phyloP scores from a whole-genome alignment of 2,329 filamentous ascomycete genomes.

The Aspergillus nomiae region DNA sequence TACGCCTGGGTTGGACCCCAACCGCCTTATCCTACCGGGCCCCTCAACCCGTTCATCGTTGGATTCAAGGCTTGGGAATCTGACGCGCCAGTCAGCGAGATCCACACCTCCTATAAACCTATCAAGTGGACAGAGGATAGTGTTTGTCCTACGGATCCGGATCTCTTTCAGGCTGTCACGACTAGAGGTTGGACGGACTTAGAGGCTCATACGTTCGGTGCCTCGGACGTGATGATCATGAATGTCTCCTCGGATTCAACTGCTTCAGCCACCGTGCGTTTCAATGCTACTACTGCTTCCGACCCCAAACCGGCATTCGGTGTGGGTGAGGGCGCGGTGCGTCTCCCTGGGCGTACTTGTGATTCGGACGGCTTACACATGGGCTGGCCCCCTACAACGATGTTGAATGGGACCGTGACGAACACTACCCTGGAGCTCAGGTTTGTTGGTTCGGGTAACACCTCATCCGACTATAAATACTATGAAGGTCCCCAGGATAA shows the following conservation, averaged over 20 bases:
- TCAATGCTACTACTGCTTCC: neutral
- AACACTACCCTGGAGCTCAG: neutral
- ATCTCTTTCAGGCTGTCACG: neutral
- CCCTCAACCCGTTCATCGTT: neutral
- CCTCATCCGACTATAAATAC: neutral
- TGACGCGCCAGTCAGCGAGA: neutral
- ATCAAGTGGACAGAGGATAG: neutral
- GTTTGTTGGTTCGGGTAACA: neutral
- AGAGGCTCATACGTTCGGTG: neutral
- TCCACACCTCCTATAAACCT: neutral
- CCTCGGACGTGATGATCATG: neutral
- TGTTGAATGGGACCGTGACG: neutral
- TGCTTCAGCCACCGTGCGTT: neutral
- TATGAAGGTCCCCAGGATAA: neutral
- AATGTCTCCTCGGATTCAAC: neutral
- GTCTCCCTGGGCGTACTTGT: neutral
- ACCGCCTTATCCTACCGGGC: constrained; percentile 1
- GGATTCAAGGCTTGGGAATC: constrained; percentile 8
- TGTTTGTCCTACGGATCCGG: neutral
- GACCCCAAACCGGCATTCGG: neutral
- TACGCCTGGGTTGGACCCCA: constrained; percentile 8
- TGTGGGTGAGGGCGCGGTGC: neutral
- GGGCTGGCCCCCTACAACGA: neutral
- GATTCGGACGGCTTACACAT: neutral
- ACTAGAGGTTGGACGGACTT: neutral